Conservation (phyloP, 1,284 basidiomycete genomes). For the Tylopilus orsonianus region DNA sequence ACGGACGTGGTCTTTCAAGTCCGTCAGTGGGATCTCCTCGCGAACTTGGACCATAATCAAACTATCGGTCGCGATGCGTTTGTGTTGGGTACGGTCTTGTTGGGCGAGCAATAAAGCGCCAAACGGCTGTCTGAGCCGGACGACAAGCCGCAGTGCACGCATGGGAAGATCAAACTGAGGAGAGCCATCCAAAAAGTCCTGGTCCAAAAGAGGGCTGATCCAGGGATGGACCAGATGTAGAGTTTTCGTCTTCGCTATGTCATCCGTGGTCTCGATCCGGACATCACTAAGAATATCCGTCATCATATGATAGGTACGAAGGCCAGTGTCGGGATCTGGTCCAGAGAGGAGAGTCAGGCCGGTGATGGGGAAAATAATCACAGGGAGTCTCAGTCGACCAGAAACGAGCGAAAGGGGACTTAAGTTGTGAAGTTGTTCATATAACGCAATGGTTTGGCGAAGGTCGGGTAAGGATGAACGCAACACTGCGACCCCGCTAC, state of each 20-base stretch:
- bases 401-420: neutral
- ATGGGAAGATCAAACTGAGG: neutral
- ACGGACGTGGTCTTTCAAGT: neutral
- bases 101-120: conserved; percentile 4
- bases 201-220: conserved; percentile 3
- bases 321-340: neutral
- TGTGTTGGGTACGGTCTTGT: neutral
- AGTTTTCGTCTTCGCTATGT: neutral
- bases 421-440: neutral
- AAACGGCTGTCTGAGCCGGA: conserved; percentile 3
- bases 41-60: conserved; percentile 5
- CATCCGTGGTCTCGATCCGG: conserved; percentile 4
- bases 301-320: neutral
- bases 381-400: too few relatives aligned
- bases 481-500: neutral
- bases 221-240: too few relatives aligned
- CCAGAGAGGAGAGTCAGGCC: neutral
- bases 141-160: neutral
- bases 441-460: neutral
- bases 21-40: neutral
- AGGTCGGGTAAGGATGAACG: neutral
- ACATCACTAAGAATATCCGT: too few relatives aligned
- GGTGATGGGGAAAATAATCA: conserved; percentile 2
- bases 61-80: conserved; percentile 7
- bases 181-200: neutral